Base-by-base conservation (phyloP, 768 basidiomycete genomes). In the Hortiboletus flavorubellus region DNA sequence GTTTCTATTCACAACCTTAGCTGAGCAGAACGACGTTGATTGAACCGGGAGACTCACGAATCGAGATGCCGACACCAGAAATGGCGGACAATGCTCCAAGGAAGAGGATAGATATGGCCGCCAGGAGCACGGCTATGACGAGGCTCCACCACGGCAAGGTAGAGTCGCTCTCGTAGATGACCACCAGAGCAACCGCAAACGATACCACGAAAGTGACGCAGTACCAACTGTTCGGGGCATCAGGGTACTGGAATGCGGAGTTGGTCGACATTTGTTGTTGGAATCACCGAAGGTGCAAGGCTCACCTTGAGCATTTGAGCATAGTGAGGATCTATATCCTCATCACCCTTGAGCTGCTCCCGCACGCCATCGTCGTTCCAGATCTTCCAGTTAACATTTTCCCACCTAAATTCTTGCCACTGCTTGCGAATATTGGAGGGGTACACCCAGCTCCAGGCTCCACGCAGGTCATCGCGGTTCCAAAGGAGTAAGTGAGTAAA, bases 61-160 rank as follows among this genome's bases (percentile, higher is more conserved):
- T 65, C 3, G 63, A 53, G 14, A 62, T 1, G 6, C 1, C 0
- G 23, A 53, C 31, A 12, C 72, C 80, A 35, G 80, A 78, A 58
- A 82, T 80, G 8, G 80, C 81, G 48, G 75, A 78, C 1, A 85
- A 72, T 0, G 82, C 79, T 15, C 79, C 75, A 46, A 83, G 73
- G 67, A 85, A 80, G 6, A 82, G 75, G 46, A 82, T 64, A 59
- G 77, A 80, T 35, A 81, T 55, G 3, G 71, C 61, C 0, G 83
- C 76, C 50, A 87, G 69, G 35, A 84, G 65, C 30, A 86, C 63
- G n/a, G 76, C 74, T 21, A 84, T 76, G 53, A 81, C 70, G 51
- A 82, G 68, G 5, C 75, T 80, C 80, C 80, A 83, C 84, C 84
- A 84, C 8, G 84, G 83, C 34, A 85, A 66, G 6, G 76, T 79